These are phyloP conservation scores for Parascedosporium putredinis DNA, from an alignment of 2,329 filamentous ascomycete species.

Conservation along the genomic window DNA sequence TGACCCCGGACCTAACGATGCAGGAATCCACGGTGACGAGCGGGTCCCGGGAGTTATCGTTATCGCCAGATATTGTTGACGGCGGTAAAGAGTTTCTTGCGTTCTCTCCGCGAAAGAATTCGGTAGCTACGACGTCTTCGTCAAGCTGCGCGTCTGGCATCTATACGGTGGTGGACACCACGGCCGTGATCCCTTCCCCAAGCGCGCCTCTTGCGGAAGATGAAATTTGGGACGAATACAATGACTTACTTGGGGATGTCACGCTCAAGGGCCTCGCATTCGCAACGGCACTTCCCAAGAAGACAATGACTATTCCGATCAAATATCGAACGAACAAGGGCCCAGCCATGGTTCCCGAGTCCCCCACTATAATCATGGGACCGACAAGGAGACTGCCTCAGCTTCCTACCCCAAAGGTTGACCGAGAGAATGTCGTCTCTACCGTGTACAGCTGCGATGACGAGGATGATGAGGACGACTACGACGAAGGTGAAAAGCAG, in stretches of 20 bases:
- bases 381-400: not conserved
- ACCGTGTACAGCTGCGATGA: slow-evolving; percentile 6
- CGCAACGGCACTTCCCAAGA: slow-evolving; percentile 21
- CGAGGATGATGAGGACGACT: not conserved
- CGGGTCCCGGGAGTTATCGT: slow-evolving; percentile 19
- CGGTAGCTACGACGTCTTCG: slow-evolving; percentile 47
- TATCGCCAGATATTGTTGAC: slow-evolving; percentile 20
- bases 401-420: not conserved
- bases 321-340: not conserved
- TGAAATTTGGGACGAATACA: slow-evolving; percentile 90
- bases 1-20: slow-evolving; percentile 27
- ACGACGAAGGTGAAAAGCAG: not conserved
- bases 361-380: slow-evolving; percentile 1
- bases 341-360: not conserved
- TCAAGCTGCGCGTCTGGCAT: slow-evolving; percentile 56
- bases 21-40: slow-evolving; percentile 25
- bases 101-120: slow-evolving; percentile 65
- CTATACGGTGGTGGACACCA: slow-evolving; percentile 49
- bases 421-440: not conserved
- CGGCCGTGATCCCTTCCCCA: slow-evolving; percentile 53
- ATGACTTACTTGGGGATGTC: slow-evolving; percentile 70
- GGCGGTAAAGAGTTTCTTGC: slow-evolving; percentile 56
- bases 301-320: not conserved
- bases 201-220: slow-evolving; percentile 62
- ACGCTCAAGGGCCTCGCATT: slow-evolving; percentile 34